Conservation (phyloP, 805 yeast species). For the Kodamaea kakaduensis region DNA sequence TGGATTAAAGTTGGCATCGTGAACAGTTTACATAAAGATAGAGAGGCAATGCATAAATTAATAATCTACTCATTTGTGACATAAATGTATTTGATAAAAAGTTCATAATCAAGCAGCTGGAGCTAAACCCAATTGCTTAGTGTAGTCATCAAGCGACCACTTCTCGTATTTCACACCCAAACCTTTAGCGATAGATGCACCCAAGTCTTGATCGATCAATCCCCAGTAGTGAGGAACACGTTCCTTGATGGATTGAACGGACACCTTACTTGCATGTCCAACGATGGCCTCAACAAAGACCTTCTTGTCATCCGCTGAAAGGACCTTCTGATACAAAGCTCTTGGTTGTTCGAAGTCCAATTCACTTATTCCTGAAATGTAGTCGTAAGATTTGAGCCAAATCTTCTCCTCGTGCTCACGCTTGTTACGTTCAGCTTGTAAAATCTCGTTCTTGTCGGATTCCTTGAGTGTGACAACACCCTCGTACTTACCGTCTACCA, state of each 20-base stretch:
- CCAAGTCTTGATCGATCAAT: conserved; percentile 37
- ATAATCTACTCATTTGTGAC: no score
- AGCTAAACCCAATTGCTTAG: conserved; percentile 21
- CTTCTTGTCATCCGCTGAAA: conserved; percentile 25
- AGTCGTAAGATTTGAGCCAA: conserved; percentile 34
- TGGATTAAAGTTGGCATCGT: no score
- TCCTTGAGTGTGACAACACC: conserved; percentile 30
- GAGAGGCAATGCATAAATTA: no score
- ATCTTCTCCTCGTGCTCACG: conserved; percentile 34
- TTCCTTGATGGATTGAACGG: conserved; percentile 27
- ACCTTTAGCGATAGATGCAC: conserved; percentile 38
- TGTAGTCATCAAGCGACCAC: conserved; percentile 31
- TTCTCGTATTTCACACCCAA: conserved; percentile 35
- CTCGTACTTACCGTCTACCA: conserved; percentile 21
- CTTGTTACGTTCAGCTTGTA: conserved; percentile 27
- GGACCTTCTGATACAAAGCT: conserved; percentile 39
- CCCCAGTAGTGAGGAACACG: conserved; percentile 42
- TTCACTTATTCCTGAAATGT: conserved; percentile 39
- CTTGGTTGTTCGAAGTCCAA: conserved; percentile 47
- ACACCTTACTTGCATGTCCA: conserved; percentile 35
- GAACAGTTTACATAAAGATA: conserved; percentile 1
- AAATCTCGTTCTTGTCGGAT: conserved; percentile 21
- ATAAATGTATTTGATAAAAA: no score
- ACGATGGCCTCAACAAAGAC: conserved; percentile 35
- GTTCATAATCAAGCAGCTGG: conserved; percentile 10